A percentile compares a stretch with the other conserved stretches of the same genome.
Evolutionary conservation across 2,329 filamentous ascomycete species (phyloP).

Genomic region (Aspergillus neoniger): DNA sequence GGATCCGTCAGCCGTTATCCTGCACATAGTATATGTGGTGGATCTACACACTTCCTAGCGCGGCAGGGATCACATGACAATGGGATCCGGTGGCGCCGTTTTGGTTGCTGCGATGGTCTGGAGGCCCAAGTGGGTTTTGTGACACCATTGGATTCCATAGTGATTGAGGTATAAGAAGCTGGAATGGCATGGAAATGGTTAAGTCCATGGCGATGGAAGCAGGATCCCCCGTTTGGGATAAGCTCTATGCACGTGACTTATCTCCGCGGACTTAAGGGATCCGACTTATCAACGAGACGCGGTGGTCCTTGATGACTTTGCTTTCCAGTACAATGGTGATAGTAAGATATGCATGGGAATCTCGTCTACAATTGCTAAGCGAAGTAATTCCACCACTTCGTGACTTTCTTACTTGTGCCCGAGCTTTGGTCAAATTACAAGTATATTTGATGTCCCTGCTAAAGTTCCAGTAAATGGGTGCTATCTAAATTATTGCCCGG

Average conservation of each 20-base stretch:
- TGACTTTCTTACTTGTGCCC: too few relatives aligned
- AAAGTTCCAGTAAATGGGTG: too few relatives aligned
- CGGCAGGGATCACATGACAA: constrained; percentile 16
- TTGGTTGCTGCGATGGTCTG: not conserved
- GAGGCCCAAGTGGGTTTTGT: not conserved
- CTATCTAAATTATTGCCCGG: too few relatives aligned
- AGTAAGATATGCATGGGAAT: too few relatives aligned
- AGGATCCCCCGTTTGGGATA: not conserved
- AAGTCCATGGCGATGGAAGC: not conserved
- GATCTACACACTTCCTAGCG: constrained; percentile 6
- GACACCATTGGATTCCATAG: not conserved
- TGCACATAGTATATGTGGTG: too few relatives aligned
- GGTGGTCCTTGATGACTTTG: too few relatives aligned
- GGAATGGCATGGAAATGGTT: not conserved
- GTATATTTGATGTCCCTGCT: too few relatives aligned
- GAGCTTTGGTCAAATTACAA: too few relatives aligned
- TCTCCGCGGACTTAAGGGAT: not conserved
- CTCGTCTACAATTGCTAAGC: too few relatives aligned
- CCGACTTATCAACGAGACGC: too few relatives aligned
- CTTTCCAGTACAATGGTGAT: too few relatives aligned
- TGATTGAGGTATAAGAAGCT: not conserved
- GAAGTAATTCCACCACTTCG: too few relatives aligned
- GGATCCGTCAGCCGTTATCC: not conserved
- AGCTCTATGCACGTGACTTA: constrained; percentile 3
- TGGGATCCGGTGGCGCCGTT: constrained; percentile 8